A percentile compares a stretch with the other conserved stretches of the same genome.
Conservation (phyloP, 257 asterid genomes). For the Eucommia ulmoides region DNA sequence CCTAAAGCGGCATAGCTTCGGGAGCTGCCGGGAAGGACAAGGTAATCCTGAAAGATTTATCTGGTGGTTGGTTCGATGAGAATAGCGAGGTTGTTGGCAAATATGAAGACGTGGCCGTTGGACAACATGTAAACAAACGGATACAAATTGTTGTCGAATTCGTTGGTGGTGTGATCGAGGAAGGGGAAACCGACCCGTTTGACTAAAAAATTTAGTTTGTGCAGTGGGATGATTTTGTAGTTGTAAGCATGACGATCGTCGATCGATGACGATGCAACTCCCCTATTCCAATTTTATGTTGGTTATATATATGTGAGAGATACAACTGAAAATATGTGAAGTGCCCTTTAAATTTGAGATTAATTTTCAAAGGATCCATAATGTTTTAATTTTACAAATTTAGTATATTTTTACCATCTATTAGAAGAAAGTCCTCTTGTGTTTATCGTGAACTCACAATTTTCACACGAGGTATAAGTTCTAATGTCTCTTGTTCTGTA, state of each 20-base stretch:
- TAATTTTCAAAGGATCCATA: not conserved
- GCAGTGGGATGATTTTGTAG: constrained; percentile 56
- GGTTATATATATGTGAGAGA: constrained; percentile 36
- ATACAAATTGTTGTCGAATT: constrained; percentile 65
- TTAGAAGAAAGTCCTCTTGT: constrained; percentile 24
- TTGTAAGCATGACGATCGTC: constrained; percentile 66
- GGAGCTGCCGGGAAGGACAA: constrained; percentile 49
- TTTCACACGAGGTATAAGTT: constrained; percentile 18
- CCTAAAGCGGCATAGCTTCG: constrained; percentile 82
- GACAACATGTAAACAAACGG: constrained; percentile 81
- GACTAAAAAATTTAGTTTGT: constrained; percentile 24
- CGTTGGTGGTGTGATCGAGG: constrained; percentile 39
- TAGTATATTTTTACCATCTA: constrained; percentile 71
- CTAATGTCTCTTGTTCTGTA: constrained; percentile 38
- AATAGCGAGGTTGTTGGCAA: constrained; percentile 63
- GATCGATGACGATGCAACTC: constrained; percentile 26
- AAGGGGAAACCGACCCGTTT: constrained; percentile 33
- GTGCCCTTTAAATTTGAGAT: not conserved
- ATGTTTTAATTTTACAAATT: too few relatives aligned
- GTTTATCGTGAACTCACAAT: constrained; percentile 39
- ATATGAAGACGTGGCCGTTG: constrained; percentile 62
- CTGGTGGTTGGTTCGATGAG: constrained; percentile 57
- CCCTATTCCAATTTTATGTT: constrained; percentile 49
- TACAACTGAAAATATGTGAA: too few relatives aligned
- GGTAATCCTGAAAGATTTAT: constrained; percentile 30